These are phyloP conservation scores for Aspergillus latus DNA, from an alignment of 2,329 filamentous ascomycete genomes.

Conservation along the genomic window DNA sequence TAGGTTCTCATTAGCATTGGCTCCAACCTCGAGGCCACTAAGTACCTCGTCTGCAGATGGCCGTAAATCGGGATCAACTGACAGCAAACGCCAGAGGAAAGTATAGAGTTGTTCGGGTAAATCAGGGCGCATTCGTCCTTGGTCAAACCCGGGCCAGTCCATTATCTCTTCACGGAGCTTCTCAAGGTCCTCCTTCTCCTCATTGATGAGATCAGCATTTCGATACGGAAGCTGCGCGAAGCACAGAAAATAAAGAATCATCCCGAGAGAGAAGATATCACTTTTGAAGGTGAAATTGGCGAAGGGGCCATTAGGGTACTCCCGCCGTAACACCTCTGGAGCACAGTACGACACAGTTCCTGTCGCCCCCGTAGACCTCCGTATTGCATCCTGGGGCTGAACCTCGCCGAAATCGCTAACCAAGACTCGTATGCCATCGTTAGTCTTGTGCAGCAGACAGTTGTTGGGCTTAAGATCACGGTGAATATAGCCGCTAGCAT, in stretches of 20 bases:
- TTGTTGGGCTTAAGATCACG: slow-evolving; percentile 95
- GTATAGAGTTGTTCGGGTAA: slow-evolving; percentile 83
- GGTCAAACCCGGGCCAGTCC: slow-evolving; percentile 82
- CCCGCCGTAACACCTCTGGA: slow-evolving; percentile 79
- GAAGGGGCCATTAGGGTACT: slow-evolving; percentile 64
- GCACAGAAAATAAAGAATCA: slow-evolving; percentile 98
- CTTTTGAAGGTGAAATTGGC: slow-evolving; percentile 97
- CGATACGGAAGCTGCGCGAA: slow-evolving; percentile 85
- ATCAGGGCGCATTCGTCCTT: slow-evolving; percentile 74
- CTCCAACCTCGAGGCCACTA: slow-evolving; percentile 69
- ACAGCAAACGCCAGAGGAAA: slow-evolving; percentile 76
- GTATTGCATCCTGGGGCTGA: slow-evolving; percentile 74
- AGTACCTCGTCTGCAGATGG: slow-evolving; percentile 87
- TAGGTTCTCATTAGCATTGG: slow-evolving; percentile 49
- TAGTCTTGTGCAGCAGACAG: slow-evolving; percentile 79
- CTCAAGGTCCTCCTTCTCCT: slow-evolving; percentile 90
- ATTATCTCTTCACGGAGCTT: slow-evolving; percentile 81
- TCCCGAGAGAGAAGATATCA: slow-evolving; percentile 95
- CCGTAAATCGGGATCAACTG: slow-evolving; percentile 71
- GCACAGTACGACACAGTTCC: slow-evolving; percentile 98
- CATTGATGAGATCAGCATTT: slow-evolving; percentile 79
- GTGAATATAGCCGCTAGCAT: slow-evolving; percentile 90
- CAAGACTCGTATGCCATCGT: slow-evolving; percentile 70
- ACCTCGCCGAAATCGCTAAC: slow-evolving; percentile 99
- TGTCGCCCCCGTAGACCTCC: slow-evolving; percentile 89